A percentile compares a stretch with the other conserved stretches of the same genome.
These are phyloP conservation scores for Scleroderma bovista DNA, from an alignment of 768 basidiomycete genomes.

Conservation along the genomic window DNA sequence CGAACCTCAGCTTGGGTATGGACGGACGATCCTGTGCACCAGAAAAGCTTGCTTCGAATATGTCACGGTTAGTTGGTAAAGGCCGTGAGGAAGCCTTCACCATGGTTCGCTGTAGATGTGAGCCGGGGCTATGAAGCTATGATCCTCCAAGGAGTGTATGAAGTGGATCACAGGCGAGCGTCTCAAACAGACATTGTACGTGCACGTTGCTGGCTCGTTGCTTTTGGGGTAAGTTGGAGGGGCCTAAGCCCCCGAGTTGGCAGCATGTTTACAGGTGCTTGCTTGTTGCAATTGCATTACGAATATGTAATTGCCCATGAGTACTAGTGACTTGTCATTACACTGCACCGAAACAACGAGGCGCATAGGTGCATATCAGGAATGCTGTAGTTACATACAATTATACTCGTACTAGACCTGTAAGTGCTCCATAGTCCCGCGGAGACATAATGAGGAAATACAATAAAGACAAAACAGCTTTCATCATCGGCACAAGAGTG, in stretches of 20 bases:
- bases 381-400: conserved; percentile 15
- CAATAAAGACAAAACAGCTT: conserved; percentile 4
- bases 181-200: conserved; percentile 27
- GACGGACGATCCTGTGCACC: conserved; percentile 50
- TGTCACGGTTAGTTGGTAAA: conserved; percentile 40
- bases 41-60: conserved; percentile 47
- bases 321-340: not conserved
- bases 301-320: not conserved
- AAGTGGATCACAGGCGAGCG: conserved; percentile 6
- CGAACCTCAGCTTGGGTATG: conserved; percentile 57
- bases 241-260: not conserved
- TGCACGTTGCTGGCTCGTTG: not conserved
- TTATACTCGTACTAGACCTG: conserved; percentile 12
- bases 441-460: conserved; percentile 6
- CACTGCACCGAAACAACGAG: not conserved
- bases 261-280: conserved; percentile 29
- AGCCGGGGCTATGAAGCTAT: conserved; percentile 14
- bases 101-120: conserved; percentile 12
- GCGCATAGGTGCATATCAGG: conserved; percentile 2
- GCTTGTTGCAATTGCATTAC: conserved; percentile 4
- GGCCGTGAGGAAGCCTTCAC: conserved; percentile 14
- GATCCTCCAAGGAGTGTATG: conserved; percentile 9
- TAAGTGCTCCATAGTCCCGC: conserved; percentile 20
- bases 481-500: conserved; percentile 26
- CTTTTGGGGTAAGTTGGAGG: conserved; percentile 13